These are phyloP conservation scores for Berberis thunbergii DNA, from an alignment of 164 flowering plant species.

Conservation along the genomic window DNA sequence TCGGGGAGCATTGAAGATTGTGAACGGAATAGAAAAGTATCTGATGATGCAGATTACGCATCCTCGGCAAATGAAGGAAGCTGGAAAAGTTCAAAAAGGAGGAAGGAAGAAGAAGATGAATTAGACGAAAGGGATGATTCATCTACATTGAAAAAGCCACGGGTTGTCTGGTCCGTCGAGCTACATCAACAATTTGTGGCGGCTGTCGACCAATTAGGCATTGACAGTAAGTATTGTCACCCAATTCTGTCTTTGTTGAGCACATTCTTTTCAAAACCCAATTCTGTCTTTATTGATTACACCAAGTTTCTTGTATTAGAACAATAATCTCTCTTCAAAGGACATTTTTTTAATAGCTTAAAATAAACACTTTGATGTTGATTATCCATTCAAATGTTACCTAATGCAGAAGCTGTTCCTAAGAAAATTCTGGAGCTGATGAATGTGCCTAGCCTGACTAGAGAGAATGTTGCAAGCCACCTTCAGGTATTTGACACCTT, in stretches of 20 bases:
- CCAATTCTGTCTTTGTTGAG: background rate
- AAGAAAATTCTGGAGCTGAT: constrained; percentile 91
- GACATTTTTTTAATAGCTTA: too few species aligned
- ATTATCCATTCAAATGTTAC: background rate
- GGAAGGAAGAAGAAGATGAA: constrained; percentile 82
- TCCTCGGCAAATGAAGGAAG: constrained; percentile 75
- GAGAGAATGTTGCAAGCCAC: constrained; percentile 98
- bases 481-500: constrained; percentile 57
- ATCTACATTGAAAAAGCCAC: constrained; percentile 70
- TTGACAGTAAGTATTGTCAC: constrained; percentile 61
- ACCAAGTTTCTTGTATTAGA: too few species aligned
- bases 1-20: constrained; percentile 66
- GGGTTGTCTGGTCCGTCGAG: constrained; percentile 96
- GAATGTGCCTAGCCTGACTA: constrained; percentile 90
- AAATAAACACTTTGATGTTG: background rate
- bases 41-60: constrained; percentile 62
- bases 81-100: constrained; percentile 58
- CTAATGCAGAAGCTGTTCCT: constrained; percentile 85
- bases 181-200: constrained; percentile 88
- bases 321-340: too few species aligned
- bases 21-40: constrained; percentile 36
- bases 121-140: constrained; percentile 52
- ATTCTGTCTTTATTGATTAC: too few species aligned
- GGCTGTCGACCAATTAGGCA: constrained; percentile 82
- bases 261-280: background rate